Evolutionary conservation across 179 eudicot genomes (phyloP).

Genomic region (Beta lomatogona): DNA sequence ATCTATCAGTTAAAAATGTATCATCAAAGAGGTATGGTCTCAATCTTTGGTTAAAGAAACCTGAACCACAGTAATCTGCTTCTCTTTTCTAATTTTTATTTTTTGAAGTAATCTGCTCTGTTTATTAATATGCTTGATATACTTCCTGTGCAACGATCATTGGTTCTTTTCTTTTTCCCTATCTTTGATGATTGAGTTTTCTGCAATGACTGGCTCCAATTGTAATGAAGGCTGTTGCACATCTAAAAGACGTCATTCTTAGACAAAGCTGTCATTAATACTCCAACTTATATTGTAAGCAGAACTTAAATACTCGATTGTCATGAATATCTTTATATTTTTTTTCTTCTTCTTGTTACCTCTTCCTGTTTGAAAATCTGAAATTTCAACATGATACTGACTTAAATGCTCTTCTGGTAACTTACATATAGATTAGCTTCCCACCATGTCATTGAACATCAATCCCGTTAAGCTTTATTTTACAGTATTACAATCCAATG

Average conservation of each 20-base stretch:
- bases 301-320: background rate
- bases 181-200: background rate
- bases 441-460: background rate
- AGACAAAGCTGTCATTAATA: background rate
- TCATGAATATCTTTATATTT: background rate
- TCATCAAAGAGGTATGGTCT: conserved; percentile 61
- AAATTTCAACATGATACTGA: background rate
- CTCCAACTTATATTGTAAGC: background rate
- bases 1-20: conserved; percentile 79
- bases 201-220: background rate
- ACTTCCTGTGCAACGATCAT: background rate
- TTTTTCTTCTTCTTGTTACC: background rate
- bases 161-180: background rate
- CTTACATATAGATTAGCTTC: background rate
- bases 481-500: background rate
- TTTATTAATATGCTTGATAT: background rate
- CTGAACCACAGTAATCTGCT: background rate
- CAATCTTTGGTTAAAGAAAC: background rate
- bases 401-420: background rate
- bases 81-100: too few species aligned
- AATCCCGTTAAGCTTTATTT: background rate
- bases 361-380: background rate
- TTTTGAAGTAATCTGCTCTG: background rate
- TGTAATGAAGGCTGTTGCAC: background rate
- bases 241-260: background rate